Conservation (phyloP, 305 asterid species). For the Petunia hybrid region DNA sequence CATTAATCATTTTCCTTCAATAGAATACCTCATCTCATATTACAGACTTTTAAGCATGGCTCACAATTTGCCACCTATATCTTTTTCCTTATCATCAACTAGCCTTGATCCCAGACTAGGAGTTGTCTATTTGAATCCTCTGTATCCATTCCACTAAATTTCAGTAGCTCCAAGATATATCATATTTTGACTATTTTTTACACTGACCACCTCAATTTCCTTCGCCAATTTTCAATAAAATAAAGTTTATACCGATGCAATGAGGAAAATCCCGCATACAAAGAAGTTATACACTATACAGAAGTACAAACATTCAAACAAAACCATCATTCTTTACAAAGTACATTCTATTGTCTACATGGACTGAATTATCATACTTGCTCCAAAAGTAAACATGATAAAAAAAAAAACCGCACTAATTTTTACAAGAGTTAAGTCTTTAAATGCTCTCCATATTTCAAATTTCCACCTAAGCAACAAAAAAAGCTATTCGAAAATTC, state of each 20-base stretch:
- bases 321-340: constrained; percentile 12
- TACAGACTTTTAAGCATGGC: not conserved
- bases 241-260: constrained; percentile 7
- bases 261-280: not conserved
- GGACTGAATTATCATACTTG: constrained; percentile 16
- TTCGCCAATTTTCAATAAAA: not conserved
- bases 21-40: constrained; percentile 7
- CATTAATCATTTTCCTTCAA: constrained; percentile 20
- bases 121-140: constrained; percentile 5
- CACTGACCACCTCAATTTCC: constrained; percentile 15
- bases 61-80: not conserved
- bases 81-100: not conserved
- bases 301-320: not conserved
- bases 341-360: not conserved
- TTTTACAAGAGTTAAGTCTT: constrained; percentile 18
- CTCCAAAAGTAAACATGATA: constrained; percentile 3
- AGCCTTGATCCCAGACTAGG: constrained; percentile 20
- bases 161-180: constrained; percentile 3
- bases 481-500: not conserved
- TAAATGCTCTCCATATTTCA: not conserved
- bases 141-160: constrained; percentile 20
- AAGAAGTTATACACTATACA: not conserved
- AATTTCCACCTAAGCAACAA: constrained; percentile 14
- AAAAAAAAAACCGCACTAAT: not conserved
- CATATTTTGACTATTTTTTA: not conserved